Base-by-base conservation (phyloP, 371 early-diverging fungal genomes). In the Mortierella sp. region DNA sequence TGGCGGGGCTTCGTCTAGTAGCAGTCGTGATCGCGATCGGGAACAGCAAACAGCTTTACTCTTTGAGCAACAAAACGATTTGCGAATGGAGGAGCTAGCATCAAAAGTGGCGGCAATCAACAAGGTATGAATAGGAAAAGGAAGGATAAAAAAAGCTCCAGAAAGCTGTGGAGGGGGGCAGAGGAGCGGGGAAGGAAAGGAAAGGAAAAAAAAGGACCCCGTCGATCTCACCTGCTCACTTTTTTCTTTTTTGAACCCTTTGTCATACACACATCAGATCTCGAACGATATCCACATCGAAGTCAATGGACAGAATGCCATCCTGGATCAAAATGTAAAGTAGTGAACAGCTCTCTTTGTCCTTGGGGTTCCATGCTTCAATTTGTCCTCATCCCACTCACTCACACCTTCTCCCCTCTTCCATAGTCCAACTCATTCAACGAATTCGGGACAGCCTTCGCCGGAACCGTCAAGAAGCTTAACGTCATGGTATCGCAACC, bases 61-160 rank as follows among this genome's bases (percentile, higher is more conserved):
- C 45, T 76, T 61, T 54, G 77, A 76, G 47, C 77, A 76, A 25
- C 77, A 76, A 21, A 76, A 76, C 49, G 77, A 76, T 54, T 46
- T 76, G 8, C 60, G 77, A n/a, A 76, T 76, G 77, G 77, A 76
- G 34, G 77, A 76, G 25, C 70, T 76, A 1, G 77, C 77, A 22
- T 76, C 77, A 19, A 76, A 76, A 28, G 77, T 76, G 46, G 68
- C 77, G 1, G 77, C 69, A 2, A 28, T 76, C 58, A 76, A 69
- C 48, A 60, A 69, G 63, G 77, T 76, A 68, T 12, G 6, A 1
- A 53, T 3, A 51, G 24, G 22, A 31, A 47, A 6, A 31, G 14
- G 12, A 12, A n/a, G n/a, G n/a, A n/a, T n/a, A n/a, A n/a, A n/a
- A n/a, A n/a, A n/a, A n/a, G n/a, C n/a, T n/a, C n/a, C n/a, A n/a